Conservation (phyloP, 208 protist species). For the Crithidia brevicula region DNA sequence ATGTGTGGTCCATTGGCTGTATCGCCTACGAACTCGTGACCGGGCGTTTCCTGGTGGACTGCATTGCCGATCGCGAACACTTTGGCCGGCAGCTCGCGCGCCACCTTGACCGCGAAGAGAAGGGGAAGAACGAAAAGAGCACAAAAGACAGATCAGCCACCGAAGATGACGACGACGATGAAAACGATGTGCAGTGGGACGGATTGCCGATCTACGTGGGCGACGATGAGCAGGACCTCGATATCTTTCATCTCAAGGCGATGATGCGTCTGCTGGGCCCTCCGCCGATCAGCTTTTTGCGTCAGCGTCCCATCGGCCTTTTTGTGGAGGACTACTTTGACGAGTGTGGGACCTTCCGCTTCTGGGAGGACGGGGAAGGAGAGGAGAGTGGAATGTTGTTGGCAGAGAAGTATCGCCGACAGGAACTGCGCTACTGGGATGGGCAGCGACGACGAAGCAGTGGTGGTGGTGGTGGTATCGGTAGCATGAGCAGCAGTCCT, state of each 20-base stretch:
- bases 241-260: constrained; percentile 54
- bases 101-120: background rate
- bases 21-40: constrained; percentile 83
- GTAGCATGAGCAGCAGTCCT: background rate
- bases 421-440: constrained; percentile 16
- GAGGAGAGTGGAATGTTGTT: constrained; percentile 31
- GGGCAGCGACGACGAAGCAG: background rate
- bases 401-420: constrained; percentile 9
- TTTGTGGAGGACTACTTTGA: constrained; percentile 64
- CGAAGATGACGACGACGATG: constrained; percentile 1
- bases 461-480: background rate
- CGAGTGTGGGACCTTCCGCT: constrained; percentile 40
- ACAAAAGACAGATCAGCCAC: background rate
- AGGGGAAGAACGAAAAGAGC: background rate
- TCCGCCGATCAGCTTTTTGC: constrained; percentile 42
- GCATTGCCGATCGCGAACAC: constrained; percentile 23
- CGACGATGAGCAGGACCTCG: constrained; percentile 51
- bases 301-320: constrained; percentile 40
- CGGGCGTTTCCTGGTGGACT: constrained; percentile 71
- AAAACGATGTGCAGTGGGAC: constrained; percentile 24
- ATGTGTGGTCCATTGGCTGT: constrained; percentile 84
- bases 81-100: constrained; percentile 12
- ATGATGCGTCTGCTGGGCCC: constrained; percentile 65
- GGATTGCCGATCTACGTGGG: constrained; percentile 36
- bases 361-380: constrained; percentile 37